phyloP scores from a whole-genome alignment of 768 basidiomycete genomes.

The Sporobolomyces pararoseus region DNA sequence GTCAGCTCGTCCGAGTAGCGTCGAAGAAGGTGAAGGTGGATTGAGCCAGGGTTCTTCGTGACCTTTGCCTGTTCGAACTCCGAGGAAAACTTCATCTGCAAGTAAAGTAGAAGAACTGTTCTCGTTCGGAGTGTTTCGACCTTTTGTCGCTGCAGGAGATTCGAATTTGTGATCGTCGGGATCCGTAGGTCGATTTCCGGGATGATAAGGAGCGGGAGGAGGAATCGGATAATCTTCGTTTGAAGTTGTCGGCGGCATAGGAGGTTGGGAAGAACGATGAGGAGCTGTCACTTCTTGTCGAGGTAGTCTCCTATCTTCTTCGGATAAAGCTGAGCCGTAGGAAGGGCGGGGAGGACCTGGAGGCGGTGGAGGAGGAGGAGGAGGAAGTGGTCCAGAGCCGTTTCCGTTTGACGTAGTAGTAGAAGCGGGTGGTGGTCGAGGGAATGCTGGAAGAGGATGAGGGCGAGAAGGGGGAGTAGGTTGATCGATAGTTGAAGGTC shows the following conservation, averaged over 20 bases:
- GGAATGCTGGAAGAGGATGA: neutral
- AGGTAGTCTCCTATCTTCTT: no score
- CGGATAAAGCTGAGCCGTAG: neutral
- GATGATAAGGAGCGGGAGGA: constrained; percentile 8
- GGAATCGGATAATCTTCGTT: neutral
- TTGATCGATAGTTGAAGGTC: neutral
- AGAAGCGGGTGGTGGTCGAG: neutral
- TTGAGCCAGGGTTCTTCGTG: neutral
- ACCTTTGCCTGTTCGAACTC: neutral
- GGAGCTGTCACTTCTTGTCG: neutral
- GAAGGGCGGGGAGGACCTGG: neutral
- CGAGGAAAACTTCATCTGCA: neutral
- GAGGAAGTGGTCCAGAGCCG: neutral
- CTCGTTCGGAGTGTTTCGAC: neutral
- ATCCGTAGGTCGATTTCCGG: constrained; percentile 1
- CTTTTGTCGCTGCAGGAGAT: neutral
- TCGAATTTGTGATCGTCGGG: neutral
- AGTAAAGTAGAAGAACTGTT: neutral
- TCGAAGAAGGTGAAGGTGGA: neutral
- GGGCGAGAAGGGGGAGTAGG: neutral
- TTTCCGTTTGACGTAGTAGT: neutral
- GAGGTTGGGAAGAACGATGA: neutral
- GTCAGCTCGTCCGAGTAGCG: no score
- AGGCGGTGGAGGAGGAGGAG: neutral
- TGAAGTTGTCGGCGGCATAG: neutral